A percentile compares a stretch with the other conserved stretches of the same genome.
phyloP scores from a whole-genome alignment of 352 stramenopile genomes.

The Globisporangium iwayamae region DNA sequence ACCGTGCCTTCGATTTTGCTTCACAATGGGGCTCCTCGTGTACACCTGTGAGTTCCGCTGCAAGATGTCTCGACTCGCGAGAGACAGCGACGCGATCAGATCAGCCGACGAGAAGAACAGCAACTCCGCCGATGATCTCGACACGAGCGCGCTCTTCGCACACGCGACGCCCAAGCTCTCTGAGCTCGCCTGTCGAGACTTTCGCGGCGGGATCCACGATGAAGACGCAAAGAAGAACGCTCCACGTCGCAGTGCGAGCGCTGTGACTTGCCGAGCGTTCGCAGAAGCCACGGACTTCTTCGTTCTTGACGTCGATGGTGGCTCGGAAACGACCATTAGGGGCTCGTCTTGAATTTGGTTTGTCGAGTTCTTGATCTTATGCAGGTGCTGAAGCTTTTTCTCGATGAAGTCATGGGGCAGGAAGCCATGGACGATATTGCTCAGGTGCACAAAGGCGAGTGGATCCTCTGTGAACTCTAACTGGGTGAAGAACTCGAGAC shows the following conservation, averaged over 20 bases:
- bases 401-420: slow-evolving; percentile 36
- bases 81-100: slow-evolving; percentile 30
- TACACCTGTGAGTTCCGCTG: slow-evolving; percentile 33
- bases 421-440: slow-evolving; percentile 50
- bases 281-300: not conserved
- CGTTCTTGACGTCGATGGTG: not conserved
- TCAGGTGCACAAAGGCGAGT: slow-evolving; percentile 44
- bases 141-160: slow-evolving; percentile 44
- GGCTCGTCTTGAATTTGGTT: slow-evolving; percentile 3
- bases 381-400: slow-evolving; percentile 17
- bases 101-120: slow-evolving; percentile 50
- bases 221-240: slow-evolving; percentile 52
- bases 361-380: not conserved
- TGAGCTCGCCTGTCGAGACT: slow-evolving; percentile 20
- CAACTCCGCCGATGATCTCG: slow-evolving; percentile 34
- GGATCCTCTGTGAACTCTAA: slow-evolving; percentile 44
- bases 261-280: slow-evolving; percentile 8
- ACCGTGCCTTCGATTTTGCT: not conserved
- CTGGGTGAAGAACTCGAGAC: slow-evolving; percentile 51
- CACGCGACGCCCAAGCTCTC: slow-evolving; percentile 25
- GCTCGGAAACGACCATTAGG: not conserved
- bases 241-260: slow-evolving; percentile 29
- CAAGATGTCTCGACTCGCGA: slow-evolving; percentile 29
- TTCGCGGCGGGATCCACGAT: slow-evolving; percentile 43
- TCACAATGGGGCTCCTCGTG: not conserved